phyloP scores from a whole-genome alignment of 257 asterid species.

The Vinca minor region DNA sequence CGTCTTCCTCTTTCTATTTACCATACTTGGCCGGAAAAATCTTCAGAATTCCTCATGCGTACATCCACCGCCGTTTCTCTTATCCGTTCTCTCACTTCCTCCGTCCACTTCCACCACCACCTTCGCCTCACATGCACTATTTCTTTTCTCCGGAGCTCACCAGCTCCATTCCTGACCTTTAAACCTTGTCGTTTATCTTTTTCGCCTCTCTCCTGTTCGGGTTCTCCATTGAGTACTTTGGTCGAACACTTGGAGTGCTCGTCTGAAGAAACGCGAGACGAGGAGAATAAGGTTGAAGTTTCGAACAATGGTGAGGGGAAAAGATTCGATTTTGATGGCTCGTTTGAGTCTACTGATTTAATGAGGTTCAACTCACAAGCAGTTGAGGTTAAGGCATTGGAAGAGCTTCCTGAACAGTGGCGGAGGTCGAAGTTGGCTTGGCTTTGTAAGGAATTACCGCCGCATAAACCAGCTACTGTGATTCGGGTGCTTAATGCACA shows the following conservation, averaged over 20 bases:
- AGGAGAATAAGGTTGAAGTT: slow-evolving; percentile 16
- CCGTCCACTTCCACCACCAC: slow-evolving; percentile 10
- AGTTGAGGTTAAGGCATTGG: slow-evolving; percentile 65
- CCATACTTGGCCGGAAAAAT: slow-evolving; percentile 13
- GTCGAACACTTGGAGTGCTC: slow-evolving; percentile 18
- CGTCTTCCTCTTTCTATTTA: slow-evolving; percentile 16
- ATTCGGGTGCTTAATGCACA: slow-evolving; percentile 77
- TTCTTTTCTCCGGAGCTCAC: neutral
- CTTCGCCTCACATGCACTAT: slow-evolving; percentile 1
- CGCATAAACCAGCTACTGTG: slow-evolving; percentile 52
- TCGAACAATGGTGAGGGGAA: slow-evolving; percentile 24
- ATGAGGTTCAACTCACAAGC: slow-evolving; percentile 49
- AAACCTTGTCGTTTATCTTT: slow-evolving; percentile 19
- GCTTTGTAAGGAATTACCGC: slow-evolving; percentile 95
- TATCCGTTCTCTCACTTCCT: slow-evolving; percentile 17
- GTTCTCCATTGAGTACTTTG: slow-evolving; percentile 17
- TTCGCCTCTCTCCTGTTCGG: slow-evolving; percentile 21
- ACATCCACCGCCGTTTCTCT: slow-evolving; percentile 17
- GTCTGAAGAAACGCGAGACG: slow-evolving; percentile 13
- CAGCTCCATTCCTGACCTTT: slow-evolving; percentile 10
- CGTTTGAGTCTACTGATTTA: slow-evolving; percentile 53
- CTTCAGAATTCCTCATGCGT: slow-evolving; percentile 17
- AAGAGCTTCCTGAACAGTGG: slow-evolving; percentile 93
- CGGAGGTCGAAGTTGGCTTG: slow-evolving; percentile 86
- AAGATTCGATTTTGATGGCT: slow-evolving; percentile 36